These are phyloP conservation scores for Cyberlindnera xylosilytica DNA, from an alignment of 805 yeast genomes.

Conservation along the genomic window DNA sequence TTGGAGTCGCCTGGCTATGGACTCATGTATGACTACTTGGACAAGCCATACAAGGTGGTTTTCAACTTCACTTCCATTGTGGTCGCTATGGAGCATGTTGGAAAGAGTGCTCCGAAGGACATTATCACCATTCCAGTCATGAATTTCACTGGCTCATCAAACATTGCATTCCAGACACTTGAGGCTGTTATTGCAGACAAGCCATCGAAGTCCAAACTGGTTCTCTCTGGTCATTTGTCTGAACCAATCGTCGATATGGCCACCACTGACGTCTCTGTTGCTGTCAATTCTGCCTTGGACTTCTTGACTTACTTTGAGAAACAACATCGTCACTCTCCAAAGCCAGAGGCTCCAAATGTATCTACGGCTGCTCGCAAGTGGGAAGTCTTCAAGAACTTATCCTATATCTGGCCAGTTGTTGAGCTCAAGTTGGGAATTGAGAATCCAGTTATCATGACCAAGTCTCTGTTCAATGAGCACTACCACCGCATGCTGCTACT, in stretches of 20 bases:
- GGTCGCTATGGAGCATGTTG: slow-evolving; percentile 28
- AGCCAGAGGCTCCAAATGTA: background rate
- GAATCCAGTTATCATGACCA: slow-evolving; percentile 35
- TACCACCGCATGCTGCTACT: slow-evolving; percentile 30
- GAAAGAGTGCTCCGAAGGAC: slow-evolving; percentile 16
- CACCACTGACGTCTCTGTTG: slow-evolving; percentile 35
- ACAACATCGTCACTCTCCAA: background rate
- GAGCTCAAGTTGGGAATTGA: slow-evolving; percentile 36
- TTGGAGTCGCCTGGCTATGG: slow-evolving; percentile 46
- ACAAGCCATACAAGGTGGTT: slow-evolving; percentile 40
- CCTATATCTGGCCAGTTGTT: slow-evolving; percentile 32
- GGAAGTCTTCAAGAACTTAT: slow-evolving; percentile 15
- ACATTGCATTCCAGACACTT: slow-evolving; percentile 35
- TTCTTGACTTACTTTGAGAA: slow-evolving; percentile 14
- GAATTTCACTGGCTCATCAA: slow-evolving; percentile 38
- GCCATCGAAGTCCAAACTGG: slow-evolving; percentile 31
- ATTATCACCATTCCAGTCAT: slow-evolving; percentile 21
- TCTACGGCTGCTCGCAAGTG: slow-evolving; percentile 5
- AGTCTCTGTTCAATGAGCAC: slow-evolving; percentile 29
- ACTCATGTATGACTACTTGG: slow-evolving; percentile 36
- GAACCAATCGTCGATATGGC: slow-evolving; percentile 45
- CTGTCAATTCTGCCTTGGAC: slow-evolving; percentile 26
- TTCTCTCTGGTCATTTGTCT: slow-evolving; percentile 38
- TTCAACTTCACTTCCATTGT: slow-evolving; percentile 37
- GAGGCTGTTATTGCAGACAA: slow-evolving; percentile 22